phyloP scores from a whole-genome alignment of 495 filamentous ascomycete species.

The Podospora didyma region DNA sequence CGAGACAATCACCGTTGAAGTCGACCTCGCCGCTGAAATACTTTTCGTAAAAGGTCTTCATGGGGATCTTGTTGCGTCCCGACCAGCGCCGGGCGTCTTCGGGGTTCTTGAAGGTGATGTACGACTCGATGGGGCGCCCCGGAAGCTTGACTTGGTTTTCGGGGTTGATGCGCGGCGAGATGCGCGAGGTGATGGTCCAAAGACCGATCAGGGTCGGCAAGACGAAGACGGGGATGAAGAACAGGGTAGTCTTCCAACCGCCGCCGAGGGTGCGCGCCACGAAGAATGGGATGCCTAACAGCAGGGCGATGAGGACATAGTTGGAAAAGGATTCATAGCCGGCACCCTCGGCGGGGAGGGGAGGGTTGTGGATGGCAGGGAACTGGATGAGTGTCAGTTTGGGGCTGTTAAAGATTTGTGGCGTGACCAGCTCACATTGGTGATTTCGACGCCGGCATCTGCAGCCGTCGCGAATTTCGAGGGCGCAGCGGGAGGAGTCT shows the following conservation, averaged over 20 bases:
- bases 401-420: neutral
- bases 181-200: slow-evolving; percentile 64
- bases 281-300: slow-evolving; percentile 60
- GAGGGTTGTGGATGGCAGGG: slow-evolving; percentile 73
- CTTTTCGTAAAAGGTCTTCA: slow-evolving; percentile 86
- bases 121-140: slow-evolving; percentile 77
- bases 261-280: slow-evolving; percentile 64
- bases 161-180: slow-evolving; percentile 70
- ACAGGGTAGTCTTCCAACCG: slow-evolving; percentile 66
- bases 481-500: slow-evolving; percentile 64
- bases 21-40: slow-evolving; percentile 83
- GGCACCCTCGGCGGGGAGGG: slow-evolving; percentile 71
- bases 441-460: slow-evolving; percentile 72
- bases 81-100: slow-evolving; percentile 66
- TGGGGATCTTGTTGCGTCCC: slow-evolving; percentile 75
- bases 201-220: slow-evolving; percentile 66
- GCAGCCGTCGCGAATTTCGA: slow-evolving; percentile 53
- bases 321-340: slow-evolving; percentile 71
- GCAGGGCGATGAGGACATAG: slow-evolving; percentile 50
- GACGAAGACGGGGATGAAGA: slow-evolving; percentile 61
- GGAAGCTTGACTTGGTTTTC: slow-evolving; percentile 73
- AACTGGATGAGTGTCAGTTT: slow-evolving; percentile 45
- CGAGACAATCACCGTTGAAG: slow-evolving; percentile 79
- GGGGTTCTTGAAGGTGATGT: slow-evolving; percentile 77
- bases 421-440: slow-evolving; percentile 46